These are phyloP conservation scores for Fusarium pseudoanthophilum DNA, from an alignment of 2,329 filamentous ascomycete species.

Conservation along the genomic window DNA sequence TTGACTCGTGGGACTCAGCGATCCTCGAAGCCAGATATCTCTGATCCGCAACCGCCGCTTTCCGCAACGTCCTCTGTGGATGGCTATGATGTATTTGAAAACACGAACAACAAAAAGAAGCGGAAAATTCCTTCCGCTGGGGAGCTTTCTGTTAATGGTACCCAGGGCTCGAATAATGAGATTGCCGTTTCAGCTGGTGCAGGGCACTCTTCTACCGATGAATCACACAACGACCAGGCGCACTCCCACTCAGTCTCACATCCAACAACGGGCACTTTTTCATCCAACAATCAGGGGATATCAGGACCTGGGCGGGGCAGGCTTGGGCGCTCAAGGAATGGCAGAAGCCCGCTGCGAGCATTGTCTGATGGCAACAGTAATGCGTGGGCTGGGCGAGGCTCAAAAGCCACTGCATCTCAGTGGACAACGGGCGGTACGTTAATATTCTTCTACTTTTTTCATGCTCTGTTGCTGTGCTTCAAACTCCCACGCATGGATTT, in stretches of 20 bases:
- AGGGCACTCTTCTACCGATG: slow-evolving; percentile 46
- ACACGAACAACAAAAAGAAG: slow-evolving; percentile 99
- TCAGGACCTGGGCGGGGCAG: slow-evolving; percentile 87
- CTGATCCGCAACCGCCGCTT: slow-evolving; percentile 66
- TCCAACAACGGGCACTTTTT: slow-evolving; percentile 60
- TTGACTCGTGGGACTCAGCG: slow-evolving; percentile 56
- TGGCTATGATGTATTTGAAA: slow-evolving; percentile 97
- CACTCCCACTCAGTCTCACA: slow-evolving; percentile 43
- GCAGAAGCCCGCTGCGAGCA: slow-evolving; percentile 70
- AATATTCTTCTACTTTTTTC: not conserved
- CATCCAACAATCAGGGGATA: slow-evolving; percentile 67
- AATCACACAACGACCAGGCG: slow-evolving; percentile 40
- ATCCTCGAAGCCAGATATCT: slow-evolving; percentile 57
- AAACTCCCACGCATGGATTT: not conserved
- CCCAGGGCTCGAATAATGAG: slow-evolving; percentile 51
- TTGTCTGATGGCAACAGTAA: slow-evolving; percentile 68
- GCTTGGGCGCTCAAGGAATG: slow-evolving; percentile 74
- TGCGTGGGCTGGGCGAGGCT: slow-evolving; percentile 63
- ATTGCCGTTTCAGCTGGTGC: slow-evolving; percentile 48
- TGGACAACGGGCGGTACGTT: slow-evolving; percentile 60
- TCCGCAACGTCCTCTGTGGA: slow-evolving; percentile 80
- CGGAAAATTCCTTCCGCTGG: slow-evolving; percentile 94
- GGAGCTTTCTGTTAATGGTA: slow-evolving; percentile 64
- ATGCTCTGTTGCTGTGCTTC: not conserved
- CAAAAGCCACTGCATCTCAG: slow-evolving; percentile 58